Conservation (phyloP, 2,329 filamentous ascomycete genomes). For the Apiospora sp. region DNA sequence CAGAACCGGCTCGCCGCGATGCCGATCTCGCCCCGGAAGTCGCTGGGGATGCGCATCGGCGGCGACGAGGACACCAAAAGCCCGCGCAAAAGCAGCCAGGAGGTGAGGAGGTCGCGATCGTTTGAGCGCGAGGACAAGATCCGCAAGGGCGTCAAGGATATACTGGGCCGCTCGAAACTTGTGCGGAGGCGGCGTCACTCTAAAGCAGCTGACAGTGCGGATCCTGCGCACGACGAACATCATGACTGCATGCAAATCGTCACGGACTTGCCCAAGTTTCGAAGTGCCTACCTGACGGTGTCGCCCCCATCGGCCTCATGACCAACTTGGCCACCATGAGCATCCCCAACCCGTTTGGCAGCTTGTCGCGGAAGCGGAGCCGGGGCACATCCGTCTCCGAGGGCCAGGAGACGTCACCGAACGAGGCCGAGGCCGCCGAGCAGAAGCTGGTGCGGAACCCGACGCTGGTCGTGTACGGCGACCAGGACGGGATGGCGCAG, state of each 20-base stretch:
- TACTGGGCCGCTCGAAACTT: conserved; percentile 52
- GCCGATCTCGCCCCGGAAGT: conserved; percentile 42
- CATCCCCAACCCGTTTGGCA: conserved; percentile 46
- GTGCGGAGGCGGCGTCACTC: conserved; percentile 34
- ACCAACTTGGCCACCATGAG: conserved; percentile 70
- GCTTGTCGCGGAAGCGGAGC: conserved; percentile 34
- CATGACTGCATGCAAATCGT: conserved; percentile 41
- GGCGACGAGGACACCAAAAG: conserved; percentile 52
- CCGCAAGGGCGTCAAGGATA: conserved; percentile 55
- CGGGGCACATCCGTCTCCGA: conserved; percentile 23
- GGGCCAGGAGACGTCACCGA: conserved; percentile 22
- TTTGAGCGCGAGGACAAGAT: conserved; percentile 57
- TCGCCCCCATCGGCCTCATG: conserved; percentile 71
- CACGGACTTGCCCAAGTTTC: conserved; percentile 46
- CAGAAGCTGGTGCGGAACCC: conserved; percentile 64
- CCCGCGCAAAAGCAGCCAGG: conserved; percentile 49
- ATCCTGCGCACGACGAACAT: conserved; percentile 25
- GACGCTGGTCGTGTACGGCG: conserved; percentile 78
- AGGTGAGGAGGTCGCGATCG: conserved; percentile 48
- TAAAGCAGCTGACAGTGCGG: background rate
- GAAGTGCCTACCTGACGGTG: conserved; percentile 68
- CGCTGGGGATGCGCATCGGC: conserved; percentile 56
- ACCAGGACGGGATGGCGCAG: conserved; percentile 77
- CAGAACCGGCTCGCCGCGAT: conserved; percentile 59
- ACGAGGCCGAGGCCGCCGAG: conserved; percentile 48